Base-by-base conservation (phyloP, 2,329 filamentous ascomycete genomes). In the Fusarium siculi region DNA sequence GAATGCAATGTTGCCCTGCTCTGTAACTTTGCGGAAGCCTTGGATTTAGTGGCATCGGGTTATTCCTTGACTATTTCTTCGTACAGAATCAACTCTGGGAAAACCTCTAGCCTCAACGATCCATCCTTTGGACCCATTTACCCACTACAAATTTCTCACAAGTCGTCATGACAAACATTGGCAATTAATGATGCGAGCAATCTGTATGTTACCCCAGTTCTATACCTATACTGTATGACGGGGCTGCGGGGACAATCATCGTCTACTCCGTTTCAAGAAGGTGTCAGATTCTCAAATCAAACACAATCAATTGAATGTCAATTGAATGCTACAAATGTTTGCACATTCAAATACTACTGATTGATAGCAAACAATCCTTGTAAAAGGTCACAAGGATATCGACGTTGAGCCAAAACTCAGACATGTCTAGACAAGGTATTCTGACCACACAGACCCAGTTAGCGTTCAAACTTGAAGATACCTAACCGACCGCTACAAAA, bases 231-330 rank as follows among this genome's bases (percentile, higher is more conserved):
- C 63, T 59, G n/a, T 36, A 52, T 19, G 12, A 25, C n/a, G 67
- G 71, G 57, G 67, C 54, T 62, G 71, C 59, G 71, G 71, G 58
- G 71, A 44, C 63, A 49, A 42, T 50, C 43, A 50, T 65, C 42
- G 52, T 42, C 50, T 53, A 58, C 66, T 60, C 62, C 54, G 62
- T 53, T 67, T 66, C 54, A 54, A 66, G 56, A 58, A 72, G 62
- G 44, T 63, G 36, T 58, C 63, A 54, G 44, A 25, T 58, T 62
- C 46, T 52, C 63, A 55, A 46, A 30, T 60, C 70, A 59, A 59
- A 44, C 53, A 66, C 55, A 30, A 39, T 53, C 21, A 55, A 47
- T 63, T 47, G 42, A 37, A 39, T 69, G 39, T 53, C 21, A 55
- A 47, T 63, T 53, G 42, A 37, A 39, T 69, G 39, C 36, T 40